phyloP scores from a whole-genome alignment of 805 yeast genomes.

The Myxozyma melibiosi region DNA sequence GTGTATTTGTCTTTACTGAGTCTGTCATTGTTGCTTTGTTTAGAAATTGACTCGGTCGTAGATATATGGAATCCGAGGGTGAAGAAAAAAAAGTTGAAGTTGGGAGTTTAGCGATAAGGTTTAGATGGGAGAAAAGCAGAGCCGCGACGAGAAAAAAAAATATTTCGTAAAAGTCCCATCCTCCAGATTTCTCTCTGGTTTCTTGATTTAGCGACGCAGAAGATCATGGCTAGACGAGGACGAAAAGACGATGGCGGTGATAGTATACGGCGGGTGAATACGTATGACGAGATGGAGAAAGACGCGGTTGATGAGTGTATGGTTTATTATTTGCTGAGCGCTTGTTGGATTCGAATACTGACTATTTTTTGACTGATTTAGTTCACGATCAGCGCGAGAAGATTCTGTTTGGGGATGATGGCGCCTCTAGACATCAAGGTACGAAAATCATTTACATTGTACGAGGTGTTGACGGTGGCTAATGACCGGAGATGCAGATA shows the following conservation, averaged over 20 bases:
- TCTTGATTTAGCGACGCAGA: neutral
- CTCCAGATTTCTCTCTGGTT: neutral
- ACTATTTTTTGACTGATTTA: conserved; percentile 3
- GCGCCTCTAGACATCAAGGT: conserved; percentile 28
- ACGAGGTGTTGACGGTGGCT: neutral
- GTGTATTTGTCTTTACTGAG: neutral
- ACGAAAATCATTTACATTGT: conserved; percentile 22
- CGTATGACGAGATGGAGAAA: conserved; percentile 36
- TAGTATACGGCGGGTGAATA: conserved; percentile 9
- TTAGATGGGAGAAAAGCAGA: neutral
- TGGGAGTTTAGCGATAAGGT: neutral
- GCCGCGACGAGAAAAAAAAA: neutral
- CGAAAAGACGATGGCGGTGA: conserved; percentile 2
- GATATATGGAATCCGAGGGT: neutral
- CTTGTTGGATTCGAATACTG: neutral
- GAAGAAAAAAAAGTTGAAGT: neutral
- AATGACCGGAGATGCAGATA: conserved; percentile 30
- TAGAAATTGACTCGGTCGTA: neutral
- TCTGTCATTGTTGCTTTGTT: neutral
- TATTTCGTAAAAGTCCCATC: neutral
- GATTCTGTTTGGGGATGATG: conserved; percentile 34
- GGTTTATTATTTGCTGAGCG: conserved; percentile 1
- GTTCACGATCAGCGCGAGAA: conserved; percentile 42
- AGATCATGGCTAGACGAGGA: conserved; percentile 4
- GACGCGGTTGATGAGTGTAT: conserved; percentile 42